Evolutionary conservation across 2,329 filamentous ascomycete species (phyloP), one percentile per base, ranked within the genome.

Genomic region (Xylaria sp.): DNA sequence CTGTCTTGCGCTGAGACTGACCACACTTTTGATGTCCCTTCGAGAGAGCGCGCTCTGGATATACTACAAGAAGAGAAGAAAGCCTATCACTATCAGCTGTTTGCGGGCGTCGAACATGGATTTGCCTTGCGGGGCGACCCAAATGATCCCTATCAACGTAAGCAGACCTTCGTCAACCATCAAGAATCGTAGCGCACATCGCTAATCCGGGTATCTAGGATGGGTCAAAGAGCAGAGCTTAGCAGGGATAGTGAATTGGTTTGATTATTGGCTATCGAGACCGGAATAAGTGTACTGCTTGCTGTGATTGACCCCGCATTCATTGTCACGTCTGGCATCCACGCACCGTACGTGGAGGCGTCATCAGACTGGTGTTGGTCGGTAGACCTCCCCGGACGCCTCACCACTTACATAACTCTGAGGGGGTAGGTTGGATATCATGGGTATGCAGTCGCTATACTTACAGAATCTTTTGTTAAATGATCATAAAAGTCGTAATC

Each of bases 61-160:
- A 77, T 82, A 33, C 69, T 83, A 51, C 74, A 76, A 45, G 72
- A 71, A 23, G 71, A 72, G 28, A 72, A 76, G 42, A 80, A 78
- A 66, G 66, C 82, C 1, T 91, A 87, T 74, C 87, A 91, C 70
- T 79, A 89, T 66, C 87, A 83, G 72, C 76, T 91, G 19, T 91
- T 87, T 78, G 81, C 81, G 23, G 82, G 82, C 38, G 85, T 89
- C 15, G 75, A 79, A 63, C 89, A 90, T 72, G 87, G 88, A 0
- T 91, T 90, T 71, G 85, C 85, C 7, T 82, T 88, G 8, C 82
- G 87, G 54, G 82, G 78, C 2, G 84, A 90, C 68, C 70, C 77
- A 43, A 70, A 78, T 12, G 74, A 81, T 35, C 74, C 74, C 2
- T 81, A 80, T 64, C 71, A 80, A 65, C 68, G 78, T 76, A 56